phyloP scores from a whole-genome alignment of 2,329 filamentous ascomycete species.

The Curvularia lunata region DNA sequence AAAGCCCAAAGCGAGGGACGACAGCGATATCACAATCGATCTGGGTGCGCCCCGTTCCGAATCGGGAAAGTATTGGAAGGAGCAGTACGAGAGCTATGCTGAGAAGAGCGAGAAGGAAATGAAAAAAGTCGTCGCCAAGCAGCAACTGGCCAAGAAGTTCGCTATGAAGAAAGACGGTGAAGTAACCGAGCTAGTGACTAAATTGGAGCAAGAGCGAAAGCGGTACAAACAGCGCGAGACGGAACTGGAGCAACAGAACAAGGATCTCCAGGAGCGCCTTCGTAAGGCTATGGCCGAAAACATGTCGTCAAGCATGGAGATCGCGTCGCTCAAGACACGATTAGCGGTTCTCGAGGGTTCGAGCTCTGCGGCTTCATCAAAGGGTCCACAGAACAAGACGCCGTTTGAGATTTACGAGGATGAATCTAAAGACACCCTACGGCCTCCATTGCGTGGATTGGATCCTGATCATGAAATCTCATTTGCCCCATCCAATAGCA shows the following conservation, averaged over 20 bases:
- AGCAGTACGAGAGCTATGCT: conserved; percentile 75
- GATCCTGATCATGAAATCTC: conserved; percentile 22
- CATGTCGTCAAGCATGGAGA: conserved; percentile 40
- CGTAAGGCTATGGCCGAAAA: conserved; percentile 45
- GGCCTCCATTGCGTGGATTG: conserved; percentile 14
- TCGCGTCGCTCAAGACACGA: conserved; percentile 43
- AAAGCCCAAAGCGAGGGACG: conserved; percentile 50
- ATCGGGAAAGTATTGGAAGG: conserved; percentile 81
- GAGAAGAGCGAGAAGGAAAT: conserved; percentile 74
- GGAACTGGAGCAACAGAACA: conserved; percentile 66
- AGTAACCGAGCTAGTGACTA: conserved; percentile 68
- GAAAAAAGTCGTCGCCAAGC: conserved; percentile 79
- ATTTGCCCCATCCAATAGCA: conserved; percentile 23
- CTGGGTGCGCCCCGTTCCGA: conserved; percentile 75
- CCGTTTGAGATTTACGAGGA: conserved; percentile 45
- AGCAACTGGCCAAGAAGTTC: conserved; percentile 78
- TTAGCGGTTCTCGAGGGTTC: conserved; percentile 40
- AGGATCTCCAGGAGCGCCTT: conserved; percentile 50
- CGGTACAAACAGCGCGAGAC: conserved; percentile 70
- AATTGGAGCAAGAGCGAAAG: conserved; percentile 71
- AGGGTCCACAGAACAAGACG: conserved; percentile 23
- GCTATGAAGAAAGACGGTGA: conserved; percentile 79
- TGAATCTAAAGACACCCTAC: conserved; percentile 27
- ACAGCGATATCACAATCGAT: conserved; percentile 71
- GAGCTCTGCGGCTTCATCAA: conserved; percentile 22